Evolutionary conservation across 768 basidiomycete species (phyloP), one percentile per base, ranked within the genome.

Genomic region (Pleurotus pulmonarius): DNA sequence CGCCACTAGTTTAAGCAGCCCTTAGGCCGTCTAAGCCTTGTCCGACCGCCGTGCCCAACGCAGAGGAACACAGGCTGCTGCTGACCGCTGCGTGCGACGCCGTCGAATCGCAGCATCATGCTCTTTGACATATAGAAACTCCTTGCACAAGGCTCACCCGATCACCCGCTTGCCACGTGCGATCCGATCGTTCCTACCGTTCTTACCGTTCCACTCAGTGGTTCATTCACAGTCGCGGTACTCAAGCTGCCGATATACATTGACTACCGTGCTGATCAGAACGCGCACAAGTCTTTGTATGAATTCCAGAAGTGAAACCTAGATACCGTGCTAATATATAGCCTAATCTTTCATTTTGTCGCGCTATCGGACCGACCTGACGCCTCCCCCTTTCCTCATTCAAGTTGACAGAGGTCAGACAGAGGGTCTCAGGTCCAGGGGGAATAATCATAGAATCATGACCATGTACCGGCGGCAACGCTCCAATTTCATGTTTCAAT

Each of bases 361-460:
- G 9, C 29, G 11, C 8, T 34, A 34, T 34, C 29, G 29, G 29
- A 34, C 29, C 48, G 25, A 12, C 24, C 46, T 25, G n/a, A 48
- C 46, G 51, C 37, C 51, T 41, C 20, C 51, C 51, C 51, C 39
- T 49, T 26, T 53, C 37, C 38, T n/a, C 51, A 53, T 53, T 40
- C 41, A 53, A 49, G 48, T 49, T 39, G 34, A 26, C 51, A 53
- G 29, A 34, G 29, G 29, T 8, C 11, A 3, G 34, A 26, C 51
- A 53, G 29, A 34, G 29, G 29, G 29, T 34, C 9, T 34, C 29
- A 34, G 29, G 29, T 34, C 29, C 49, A 51, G 20, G 20, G 51
- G 37, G 51, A 22, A 0, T 37, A 29, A 18, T n/a, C 43, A 16
- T 12, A 47, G 22, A 47, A 18, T 25, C 22, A 15, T 24, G 24